Evolutionary conservation across 1,284 basidiomycete species (phyloP), one percentile per base, ranked within the genome.

Genomic region (Schizopora paradoxa): DNA sequence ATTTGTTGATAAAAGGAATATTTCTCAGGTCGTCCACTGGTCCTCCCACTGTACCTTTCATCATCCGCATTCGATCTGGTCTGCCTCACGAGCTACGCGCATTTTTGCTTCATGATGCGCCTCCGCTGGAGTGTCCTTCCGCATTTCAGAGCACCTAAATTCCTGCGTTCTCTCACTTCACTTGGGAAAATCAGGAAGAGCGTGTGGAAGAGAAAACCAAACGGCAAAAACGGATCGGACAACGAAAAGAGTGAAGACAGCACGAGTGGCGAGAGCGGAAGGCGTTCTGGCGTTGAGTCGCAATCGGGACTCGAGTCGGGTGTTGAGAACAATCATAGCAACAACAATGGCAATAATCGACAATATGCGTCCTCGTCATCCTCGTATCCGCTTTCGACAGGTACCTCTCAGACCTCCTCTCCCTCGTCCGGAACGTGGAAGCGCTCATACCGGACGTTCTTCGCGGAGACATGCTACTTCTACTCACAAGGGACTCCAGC

Each of bases 81-180:
- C 22, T 77, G 77, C 29, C 77, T 92, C 67, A 73, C 78, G 2
- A 91, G 86, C 6, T 92, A 83, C 66, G 75, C 76, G 47, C 80
- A 83, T 64, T 92, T 90, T 61, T 85, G 80, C 63, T 91, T 92
- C 67, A 68, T 93, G 54, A 76, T 81, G 48, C 76, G 90, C 61
- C 70, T 91, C 54, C 82, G 88, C 34, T 69, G 70, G 49, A 77
- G 79, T 7, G 82, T 86, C n/a, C 80, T 76, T 62, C 54, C 60
- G 11, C 61, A 58, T 11, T 21, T 53, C 26, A 25, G 38, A 6
- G 26, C 27, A 14, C 43, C 51, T 14, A 39, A 41, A 22, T 32
- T 42, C 18, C 45, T 38, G 33, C 34, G 41, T 13, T 32, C 40
- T 32, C n/a, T 50, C 8, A 35, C 27, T 13, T 16, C 44, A 10